Evolutionary conservation across 2,329 filamentous ascomycete genomes (phyloP).

Genomic region (Blastomyces emzantsi): DNA sequence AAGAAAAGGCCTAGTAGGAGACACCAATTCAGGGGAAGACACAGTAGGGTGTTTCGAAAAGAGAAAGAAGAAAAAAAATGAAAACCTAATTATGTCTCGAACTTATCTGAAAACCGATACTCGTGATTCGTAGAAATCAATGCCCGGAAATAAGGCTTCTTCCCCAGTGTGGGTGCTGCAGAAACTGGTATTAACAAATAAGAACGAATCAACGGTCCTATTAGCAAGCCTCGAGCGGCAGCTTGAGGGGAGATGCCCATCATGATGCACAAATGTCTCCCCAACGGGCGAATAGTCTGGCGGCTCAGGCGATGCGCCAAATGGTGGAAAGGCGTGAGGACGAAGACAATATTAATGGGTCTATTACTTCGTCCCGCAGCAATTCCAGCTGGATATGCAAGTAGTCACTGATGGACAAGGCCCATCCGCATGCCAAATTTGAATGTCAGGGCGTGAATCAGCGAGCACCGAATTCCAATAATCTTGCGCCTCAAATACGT

Average conservation of each 20-base stretch:
- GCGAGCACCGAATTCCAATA: background rate
- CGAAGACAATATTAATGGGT: background rate
- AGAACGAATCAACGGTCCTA: background rate
- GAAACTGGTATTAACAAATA: background rate
- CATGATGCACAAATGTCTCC: background rate
- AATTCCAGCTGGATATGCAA: constrained; percentile 1
- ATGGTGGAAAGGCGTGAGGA: background rate
- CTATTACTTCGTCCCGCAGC: background rate
- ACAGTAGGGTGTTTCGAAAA: background rate
- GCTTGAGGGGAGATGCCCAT: background rate
- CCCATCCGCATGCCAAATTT: background rate
- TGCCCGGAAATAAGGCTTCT: background rate
- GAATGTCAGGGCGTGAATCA: background rate
- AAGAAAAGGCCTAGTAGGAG: background rate
- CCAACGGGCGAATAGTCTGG: background rate
- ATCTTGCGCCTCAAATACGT: background rate
- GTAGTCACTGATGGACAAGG: background rate
- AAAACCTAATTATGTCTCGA: background rate
- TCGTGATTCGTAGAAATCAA: background rate
- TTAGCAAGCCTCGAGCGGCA: constrained; percentile 1
- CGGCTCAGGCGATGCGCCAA: background rate
- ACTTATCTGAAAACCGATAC: background rate
- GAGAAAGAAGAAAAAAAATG: background rate
- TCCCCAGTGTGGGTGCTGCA: background rate
- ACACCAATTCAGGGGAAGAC: background rate